These are phyloP conservation scores for Serendipita sp. DNA, from an alignment of 768 basidiomycete genomes.

Conservation along the genomic window DNA sequence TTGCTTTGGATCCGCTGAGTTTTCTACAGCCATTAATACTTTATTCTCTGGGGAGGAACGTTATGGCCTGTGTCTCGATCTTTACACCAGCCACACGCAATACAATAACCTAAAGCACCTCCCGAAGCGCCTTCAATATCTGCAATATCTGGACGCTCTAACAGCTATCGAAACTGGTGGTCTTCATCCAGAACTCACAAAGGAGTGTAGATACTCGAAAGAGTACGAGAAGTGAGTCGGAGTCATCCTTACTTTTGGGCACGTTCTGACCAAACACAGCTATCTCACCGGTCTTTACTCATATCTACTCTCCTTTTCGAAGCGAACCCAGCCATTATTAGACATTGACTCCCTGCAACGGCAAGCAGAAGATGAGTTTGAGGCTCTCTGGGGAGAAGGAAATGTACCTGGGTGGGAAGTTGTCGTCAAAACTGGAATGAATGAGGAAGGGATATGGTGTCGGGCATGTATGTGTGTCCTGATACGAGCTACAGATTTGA, in stretches of 20 bases:
- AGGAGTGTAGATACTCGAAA: slow-evolving; percentile 49
- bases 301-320: slow-evolving; percentile 77
- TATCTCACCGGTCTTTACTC: slow-evolving; percentile 72
- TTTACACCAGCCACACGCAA: slow-evolving; percentile 74
- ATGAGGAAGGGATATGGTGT: slow-evolving; percentile 77
- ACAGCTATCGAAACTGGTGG: slow-evolving; percentile 42
- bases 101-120: slow-evolving; percentile 84
- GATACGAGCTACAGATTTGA: not conserved
- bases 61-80: slow-evolving; percentile 87
- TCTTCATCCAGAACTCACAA: slow-evolving; percentile 54
- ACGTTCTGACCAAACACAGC: slow-evolving; percentile 24
- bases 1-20: not conserved
- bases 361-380: slow-evolving; percentile 54
- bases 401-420: slow-evolving; percentile 67
- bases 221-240: slow-evolving; percentile 64
- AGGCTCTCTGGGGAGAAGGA: slow-evolving; percentile 60
- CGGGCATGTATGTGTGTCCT: slow-evolving; percentile 43
- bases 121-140: slow-evolving; percentile 69
- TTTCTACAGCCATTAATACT: slow-evolving; percentile 47
- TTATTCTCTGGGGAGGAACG: slow-evolving; percentile 94
- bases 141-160: slow-evolving; percentile 87
- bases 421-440: slow-evolving; percentile 28
- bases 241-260: not conserved
- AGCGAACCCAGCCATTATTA: slow-evolving; percentile 67
- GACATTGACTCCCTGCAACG: slow-evolving; percentile 57